Evolutionary conservation across 2,329 filamentous ascomycete genomes (phyloP).

Genomic region (Colletotrichum nymphaeae): DNA sequence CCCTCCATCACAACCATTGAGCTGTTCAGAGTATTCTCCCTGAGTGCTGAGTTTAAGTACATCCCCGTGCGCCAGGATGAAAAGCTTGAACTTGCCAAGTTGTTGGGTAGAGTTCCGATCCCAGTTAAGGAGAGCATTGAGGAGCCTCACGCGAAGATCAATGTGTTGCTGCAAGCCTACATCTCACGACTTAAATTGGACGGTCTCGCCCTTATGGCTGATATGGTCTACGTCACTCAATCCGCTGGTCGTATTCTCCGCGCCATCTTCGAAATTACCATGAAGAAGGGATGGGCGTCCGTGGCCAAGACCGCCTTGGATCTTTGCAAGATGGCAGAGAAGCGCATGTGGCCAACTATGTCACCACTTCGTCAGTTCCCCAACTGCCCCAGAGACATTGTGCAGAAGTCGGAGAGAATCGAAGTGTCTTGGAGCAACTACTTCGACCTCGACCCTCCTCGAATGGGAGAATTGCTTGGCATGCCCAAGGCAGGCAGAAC

Average conservation of each 20-base stretch:
- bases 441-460: conserved; percentile 94
- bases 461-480: conserved; percentile 94
- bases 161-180: conserved; percentile 95
- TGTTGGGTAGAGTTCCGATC: conserved; percentile 89
- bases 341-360: conserved; percentile 99
- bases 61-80: conserved; percentile 98
- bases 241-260: conserved; percentile 95
- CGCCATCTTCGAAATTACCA: conserved; percentile 95
- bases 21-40: conserved; percentile 93
- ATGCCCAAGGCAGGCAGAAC: conserved; percentile 88
- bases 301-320: conserved; percentile 94
- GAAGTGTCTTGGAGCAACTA: conserved; percentile 94
- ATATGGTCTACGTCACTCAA: conserved; percentile 98
- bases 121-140: conserved; percentile 98
- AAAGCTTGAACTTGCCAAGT: conserved; percentile 93
- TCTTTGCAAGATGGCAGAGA: conserved; percentile 99
- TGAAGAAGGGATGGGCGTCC: conserved; percentile 95
- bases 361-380: conserved; percentile 93
- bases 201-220: conserved; percentile 94
- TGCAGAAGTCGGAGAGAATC: conserved; percentile 93
- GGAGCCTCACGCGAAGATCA: conserved; percentile 97
- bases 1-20: conserved; percentile 94
- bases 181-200: conserved; percentile 95
- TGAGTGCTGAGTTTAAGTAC: conserved; percentile 99
- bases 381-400: conserved; percentile 82